Percentiles rank a stretch among this genome's conserved stretches.
These are phyloP conservation scores for Fusarium sororula DNA, from an alignment of 2,329 filamentous ascomycete genomes.

Conservation along the genomic window DNA sequence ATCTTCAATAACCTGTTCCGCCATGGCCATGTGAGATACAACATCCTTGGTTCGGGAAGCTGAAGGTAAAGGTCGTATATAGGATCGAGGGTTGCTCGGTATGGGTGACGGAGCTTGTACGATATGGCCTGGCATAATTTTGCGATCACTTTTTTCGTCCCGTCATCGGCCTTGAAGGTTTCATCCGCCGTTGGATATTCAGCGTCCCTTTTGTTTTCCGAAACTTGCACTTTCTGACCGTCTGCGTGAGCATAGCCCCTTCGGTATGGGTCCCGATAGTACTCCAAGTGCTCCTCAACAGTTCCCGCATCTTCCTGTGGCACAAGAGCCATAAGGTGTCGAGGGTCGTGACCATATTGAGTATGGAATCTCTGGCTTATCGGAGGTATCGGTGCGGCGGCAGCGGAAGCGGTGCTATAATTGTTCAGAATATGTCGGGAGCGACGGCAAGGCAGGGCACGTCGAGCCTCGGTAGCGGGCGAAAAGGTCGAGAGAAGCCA, in stretches of 20 bases:
- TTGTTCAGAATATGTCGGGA: conserved; percentile 32
- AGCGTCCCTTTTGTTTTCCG: conserved; percentile 59
- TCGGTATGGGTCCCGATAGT: conserved; percentile 62
- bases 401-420: conserved; percentile 42
- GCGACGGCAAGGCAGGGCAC: conserved; percentile 15
- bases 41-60: conserved; percentile 63
- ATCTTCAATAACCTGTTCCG: conserved; percentile 73
- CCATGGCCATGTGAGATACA: conserved; percentile 58
- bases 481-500: conserved; percentile 56
- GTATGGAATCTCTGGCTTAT: conserved; percentile 17
- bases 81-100: conserved; percentile 51
- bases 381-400: conserved; percentile 21
- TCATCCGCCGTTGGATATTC: conserved; percentile 57
- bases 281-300: conserved; percentile 63
- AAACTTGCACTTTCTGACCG: conserved; percentile 59
- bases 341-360: conserved; percentile 38
- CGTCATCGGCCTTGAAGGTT: conserved; percentile 47
- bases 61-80: conserved; percentile 61
- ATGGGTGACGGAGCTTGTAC: conserved; percentile 54
- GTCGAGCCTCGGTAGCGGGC: conserved; percentile 38
- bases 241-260: conserved; percentile 63
- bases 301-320: conserved; percentile 58
- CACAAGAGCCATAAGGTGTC: conserved; percentile 63
- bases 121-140: conserved; percentile 55
- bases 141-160: conserved; percentile 48